Conservation (phyloP, 192 early-diverging fungal species). For the Chytriomyces sp. region DNA sequence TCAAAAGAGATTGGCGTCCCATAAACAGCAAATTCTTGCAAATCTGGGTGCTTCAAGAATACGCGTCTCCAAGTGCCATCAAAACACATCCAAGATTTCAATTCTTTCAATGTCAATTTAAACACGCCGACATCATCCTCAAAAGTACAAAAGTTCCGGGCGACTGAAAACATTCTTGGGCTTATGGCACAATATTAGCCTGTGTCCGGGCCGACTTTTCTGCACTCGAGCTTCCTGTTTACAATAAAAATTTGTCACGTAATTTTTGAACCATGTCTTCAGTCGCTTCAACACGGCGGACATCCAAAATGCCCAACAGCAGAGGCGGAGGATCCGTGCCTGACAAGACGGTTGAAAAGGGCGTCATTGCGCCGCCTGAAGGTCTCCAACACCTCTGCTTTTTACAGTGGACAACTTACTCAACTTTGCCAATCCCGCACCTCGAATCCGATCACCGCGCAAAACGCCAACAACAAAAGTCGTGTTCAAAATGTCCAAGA, state of each 20-base stretch:
- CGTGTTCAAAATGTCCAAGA: conserved; percentile 62
- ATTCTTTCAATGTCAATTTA: conserved; percentile 69
- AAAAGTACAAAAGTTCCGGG: conserved; percentile 52
- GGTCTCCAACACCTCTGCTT: neutral
- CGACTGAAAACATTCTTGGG: neutral
- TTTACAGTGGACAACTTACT: neutral
- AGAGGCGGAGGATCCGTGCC: neutral
- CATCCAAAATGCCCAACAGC: neutral
- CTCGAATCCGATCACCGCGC: neutral
- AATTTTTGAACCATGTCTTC: conserved; percentile 7
- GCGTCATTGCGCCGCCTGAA: conserved; percentile 33
- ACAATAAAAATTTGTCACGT: conserved; percentile 3
- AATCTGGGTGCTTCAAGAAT: conserved; percentile 63
- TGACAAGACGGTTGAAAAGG: conserved; percentile 18
- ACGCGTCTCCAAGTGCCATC: conserved; percentile 59
- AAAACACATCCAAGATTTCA: conserved; percentile 64
- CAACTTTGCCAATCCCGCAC: neutral
- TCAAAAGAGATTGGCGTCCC: neutral
- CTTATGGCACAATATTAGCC: neutral
- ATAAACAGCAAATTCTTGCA: conserved; percentile 40
- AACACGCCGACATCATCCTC: conserved; percentile 69
- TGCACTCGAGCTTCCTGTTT: no score
- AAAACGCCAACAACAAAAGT: conserved; percentile 7
- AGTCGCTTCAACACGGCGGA: neutral
- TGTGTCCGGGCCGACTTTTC: no score